These are phyloP conservation scores for Penicillium paxilli DNA, from an alignment of 495 filamentous ascomycete species.

Conservation along the genomic window DNA sequence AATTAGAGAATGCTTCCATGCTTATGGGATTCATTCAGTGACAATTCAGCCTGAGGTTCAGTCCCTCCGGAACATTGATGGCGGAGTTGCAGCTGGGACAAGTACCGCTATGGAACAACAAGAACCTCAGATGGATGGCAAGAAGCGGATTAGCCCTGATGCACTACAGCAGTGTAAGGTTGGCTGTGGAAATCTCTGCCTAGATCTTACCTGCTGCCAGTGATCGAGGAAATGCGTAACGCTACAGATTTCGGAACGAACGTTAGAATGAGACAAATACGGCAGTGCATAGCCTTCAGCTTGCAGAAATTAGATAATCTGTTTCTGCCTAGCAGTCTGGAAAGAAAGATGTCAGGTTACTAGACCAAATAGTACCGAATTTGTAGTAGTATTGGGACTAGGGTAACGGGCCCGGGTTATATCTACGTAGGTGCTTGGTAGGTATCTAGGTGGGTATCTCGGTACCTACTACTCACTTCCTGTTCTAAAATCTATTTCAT, in stretches of 20 bases:
- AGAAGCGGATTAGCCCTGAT: not conserved
- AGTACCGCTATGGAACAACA: not conserved
- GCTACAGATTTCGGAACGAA: not conserved
- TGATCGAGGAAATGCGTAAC: not conserved
- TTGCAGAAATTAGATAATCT: too few relatives aligned
- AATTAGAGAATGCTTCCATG: conserved; percentile 45
- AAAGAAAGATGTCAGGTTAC: too few relatives aligned
- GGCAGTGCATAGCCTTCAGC: too few relatives aligned
- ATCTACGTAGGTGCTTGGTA: too few relatives aligned
- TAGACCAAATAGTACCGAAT: too few relatives aligned
- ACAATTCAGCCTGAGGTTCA: conserved; percentile 45
- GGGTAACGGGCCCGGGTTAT: too few relatives aligned
- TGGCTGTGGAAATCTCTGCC: conserved; percentile 9
- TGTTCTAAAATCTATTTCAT: too few relatives aligned
- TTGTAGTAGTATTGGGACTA: too few relatives aligned
- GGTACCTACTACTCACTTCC: too few relatives aligned
- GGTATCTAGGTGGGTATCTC: too few relatives aligned
- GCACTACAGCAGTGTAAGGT: conserved; percentile 5
- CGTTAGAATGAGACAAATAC: too few relatives aligned
- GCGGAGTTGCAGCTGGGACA: not conserved
- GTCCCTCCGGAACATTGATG: not conserved
- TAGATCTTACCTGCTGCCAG: conserved; percentile 11
- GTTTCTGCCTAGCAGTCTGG: too few relatives aligned
- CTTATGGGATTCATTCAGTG: conserved; percentile 45
- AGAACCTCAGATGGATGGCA: not conserved